A percentile compares a stretch with the other conserved stretches of the same genome.
phyloP scores from a whole-genome alignment of 139 green algal species.

The Microglena sp. region DNA sequence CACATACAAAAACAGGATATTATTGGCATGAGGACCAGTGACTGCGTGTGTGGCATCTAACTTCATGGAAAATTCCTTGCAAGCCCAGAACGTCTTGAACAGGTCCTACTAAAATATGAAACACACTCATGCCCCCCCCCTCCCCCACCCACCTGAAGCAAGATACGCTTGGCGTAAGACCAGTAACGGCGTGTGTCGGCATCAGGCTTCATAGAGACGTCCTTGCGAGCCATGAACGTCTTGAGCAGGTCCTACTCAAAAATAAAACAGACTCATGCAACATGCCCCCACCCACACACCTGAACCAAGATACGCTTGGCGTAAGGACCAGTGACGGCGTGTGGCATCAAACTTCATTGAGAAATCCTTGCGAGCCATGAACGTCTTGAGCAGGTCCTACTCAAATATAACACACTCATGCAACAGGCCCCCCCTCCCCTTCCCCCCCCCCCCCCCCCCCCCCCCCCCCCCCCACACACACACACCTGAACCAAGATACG shows the following conservation, averaged over 20 bases:
- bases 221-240: slow-evolving; percentile 63
- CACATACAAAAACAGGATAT: slow-evolving; percentile 31
- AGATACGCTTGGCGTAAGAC: neutral
- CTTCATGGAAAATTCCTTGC: slow-evolving; percentile 68
- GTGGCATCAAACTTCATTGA: slow-evolving; percentile 84
- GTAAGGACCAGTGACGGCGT: slow-evolving; percentile 93
- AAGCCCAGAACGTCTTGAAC: slow-evolving; percentile 70
- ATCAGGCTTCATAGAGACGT: slow-evolving; percentile 87
- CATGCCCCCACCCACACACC: too few relatives aligned
- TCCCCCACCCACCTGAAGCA: neutral
- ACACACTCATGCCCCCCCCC: slow-evolving; percentile 45
- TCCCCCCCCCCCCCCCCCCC: too few relatives aligned
- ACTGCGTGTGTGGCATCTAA: slow-evolving; percentile 97
- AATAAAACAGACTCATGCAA: too few relatives aligned
- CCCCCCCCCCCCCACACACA: neutral
- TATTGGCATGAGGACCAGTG: slow-evolving; percentile 89
- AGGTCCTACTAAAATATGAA: slow-evolving; percentile 93
- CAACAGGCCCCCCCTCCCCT: too few relatives aligned
- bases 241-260: slow-evolving; percentile 93
- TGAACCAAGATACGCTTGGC: slow-evolving; percentile 88
- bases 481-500: neutral
- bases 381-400: slow-evolving; percentile 76
- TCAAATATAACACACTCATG: too few relatives aligned
- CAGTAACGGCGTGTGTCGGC: neutral
- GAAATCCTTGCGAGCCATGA: slow-evolving; percentile 85